A percentile compares a stretch with the other conserved stretches of the same genome.
These are phyloP conservation scores for Tetraselmis striata DNA, from an alignment of 139 green algal species.

Conservation along the genomic window DNA sequence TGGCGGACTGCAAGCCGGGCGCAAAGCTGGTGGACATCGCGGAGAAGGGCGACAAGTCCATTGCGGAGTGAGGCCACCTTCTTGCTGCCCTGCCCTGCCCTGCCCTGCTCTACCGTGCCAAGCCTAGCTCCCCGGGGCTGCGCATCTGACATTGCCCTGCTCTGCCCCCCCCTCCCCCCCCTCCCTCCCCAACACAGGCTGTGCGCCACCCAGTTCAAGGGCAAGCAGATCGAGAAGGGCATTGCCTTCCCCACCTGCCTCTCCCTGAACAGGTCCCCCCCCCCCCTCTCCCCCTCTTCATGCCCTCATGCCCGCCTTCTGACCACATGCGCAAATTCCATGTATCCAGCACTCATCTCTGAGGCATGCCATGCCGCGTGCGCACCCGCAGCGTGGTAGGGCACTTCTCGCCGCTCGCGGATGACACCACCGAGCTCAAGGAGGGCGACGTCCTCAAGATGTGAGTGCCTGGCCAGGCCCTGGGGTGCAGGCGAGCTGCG, in stretches of 20 bases:
- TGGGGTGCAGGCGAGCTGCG: no score
- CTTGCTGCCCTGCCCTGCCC: no score
- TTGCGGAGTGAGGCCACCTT: conserved; percentile 72
- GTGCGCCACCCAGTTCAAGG: conserved; percentile 82
- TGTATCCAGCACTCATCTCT: no score
- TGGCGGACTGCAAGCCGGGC: conserved; percentile 69
- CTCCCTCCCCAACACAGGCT: conserved; percentile 44
- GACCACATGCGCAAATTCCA: no score
- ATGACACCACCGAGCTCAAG: conserved; percentile 65
- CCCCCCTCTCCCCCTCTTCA: no score
- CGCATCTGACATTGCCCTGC: background rate
- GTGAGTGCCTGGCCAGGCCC: no score
- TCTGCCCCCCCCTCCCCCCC: background rate
- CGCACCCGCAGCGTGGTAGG: conserved; percentile 76
- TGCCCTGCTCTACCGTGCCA: no score
- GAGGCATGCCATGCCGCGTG: no score
- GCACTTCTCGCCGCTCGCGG: conserved; percentile 78
- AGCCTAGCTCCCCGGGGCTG: no score
- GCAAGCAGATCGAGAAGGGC: conserved; percentile 94
- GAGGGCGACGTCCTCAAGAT: conserved; percentile 91
- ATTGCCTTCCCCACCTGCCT: conserved; percentile 94
- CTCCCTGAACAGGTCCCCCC: conserved; percentile 81
- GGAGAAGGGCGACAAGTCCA: conserved; percentile 66
- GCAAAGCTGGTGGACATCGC: conserved; percentile 88
- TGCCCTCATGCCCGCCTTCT: no score